These are phyloP conservation scores for Mortierella sp. DNA, from an alignment of 371 early-diverging fungal species.

Conservation along the genomic window DNA sequence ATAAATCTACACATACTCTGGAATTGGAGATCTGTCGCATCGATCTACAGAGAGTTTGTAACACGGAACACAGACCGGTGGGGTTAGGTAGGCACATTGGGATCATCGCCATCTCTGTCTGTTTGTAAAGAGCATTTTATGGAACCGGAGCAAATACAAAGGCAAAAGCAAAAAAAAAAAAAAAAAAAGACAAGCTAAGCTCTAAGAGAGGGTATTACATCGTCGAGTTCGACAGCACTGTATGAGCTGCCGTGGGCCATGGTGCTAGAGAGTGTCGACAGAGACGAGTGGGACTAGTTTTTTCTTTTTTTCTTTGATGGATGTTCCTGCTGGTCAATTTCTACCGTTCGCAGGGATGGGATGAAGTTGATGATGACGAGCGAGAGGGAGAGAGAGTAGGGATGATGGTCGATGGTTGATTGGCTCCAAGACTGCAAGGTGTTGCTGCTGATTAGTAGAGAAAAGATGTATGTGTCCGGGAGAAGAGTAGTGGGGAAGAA, in stretches of 20 bases:
- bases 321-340: too few species aligned
- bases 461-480: too few species aligned
- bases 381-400: too few species aligned
- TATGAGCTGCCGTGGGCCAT: constrained; percentile 49
- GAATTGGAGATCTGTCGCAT: constrained; percentile 37
- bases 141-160: neutral
- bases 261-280: neutral
- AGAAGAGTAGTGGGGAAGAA: too few species aligned
- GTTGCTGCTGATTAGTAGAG: too few species aligned
- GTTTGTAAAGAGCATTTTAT: neutral
- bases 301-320: too few species aligned
- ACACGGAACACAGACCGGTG: neutral
- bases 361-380: too few species aligned
- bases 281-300: too few species aligned
- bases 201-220: constrained; percentile 12
- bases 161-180: neutral
- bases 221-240: constrained; percentile 52
- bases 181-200: constrained; percentile 12
- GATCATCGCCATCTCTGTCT: neutral
- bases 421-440: too few species aligned
- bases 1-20: constrained; percentile 44
- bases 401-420: too few species aligned
- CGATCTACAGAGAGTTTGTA: neutral
- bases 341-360: too few species aligned
- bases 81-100: constrained; percentile 5